These are phyloP conservation scores for Eutypa lata DNA, from an alignment of 2,329 filamentous ascomycete species.

Conservation along the genomic window DNA sequence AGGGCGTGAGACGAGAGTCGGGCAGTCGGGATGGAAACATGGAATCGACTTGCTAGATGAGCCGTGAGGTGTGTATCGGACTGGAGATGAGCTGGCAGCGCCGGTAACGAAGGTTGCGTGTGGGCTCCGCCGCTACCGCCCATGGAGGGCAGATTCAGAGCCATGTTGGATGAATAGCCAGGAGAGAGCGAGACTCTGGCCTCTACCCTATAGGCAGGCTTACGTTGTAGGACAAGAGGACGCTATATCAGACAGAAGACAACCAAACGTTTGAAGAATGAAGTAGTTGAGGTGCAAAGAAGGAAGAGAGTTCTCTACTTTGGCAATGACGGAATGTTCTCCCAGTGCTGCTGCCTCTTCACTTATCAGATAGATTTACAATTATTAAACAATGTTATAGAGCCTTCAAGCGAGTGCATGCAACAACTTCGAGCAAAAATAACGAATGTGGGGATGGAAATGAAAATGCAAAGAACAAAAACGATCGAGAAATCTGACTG, in stretches of 20 bases:
- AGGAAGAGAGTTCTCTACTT: neutral
- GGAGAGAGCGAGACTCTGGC: constrained; percentile 13
- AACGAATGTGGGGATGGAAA: neutral
- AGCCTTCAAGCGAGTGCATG: neutral
- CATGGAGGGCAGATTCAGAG: constrained; percentile 54
- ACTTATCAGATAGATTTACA: neutral
- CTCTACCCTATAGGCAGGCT: constrained; percentile 19
- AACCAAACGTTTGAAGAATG: neutral
- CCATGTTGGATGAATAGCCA: constrained; percentile 48
- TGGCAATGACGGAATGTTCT: neutral
- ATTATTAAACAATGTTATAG: neutral
- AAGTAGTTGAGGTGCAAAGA: neutral
- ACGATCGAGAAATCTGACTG: neutral
- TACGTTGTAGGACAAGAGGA: constrained; percentile 4
- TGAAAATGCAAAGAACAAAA: neutral
- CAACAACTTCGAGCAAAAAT: neutral
- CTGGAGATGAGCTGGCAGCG: constrained; percentile 79
- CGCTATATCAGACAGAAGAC: constrained; percentile 11
- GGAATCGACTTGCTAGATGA: constrained; percentile 84
- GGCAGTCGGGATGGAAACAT: constrained; percentile 84
- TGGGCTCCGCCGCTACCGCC: constrained; percentile 58
- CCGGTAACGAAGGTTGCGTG: constrained; percentile 82
- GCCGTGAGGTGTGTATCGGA: constrained; percentile 76
- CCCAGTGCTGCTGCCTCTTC: neutral
- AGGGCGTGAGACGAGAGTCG: constrained; percentile 87